Base-by-base conservation (phyloP, 352 stramenopile genomes). In the Plasmopara muralis region DNA sequence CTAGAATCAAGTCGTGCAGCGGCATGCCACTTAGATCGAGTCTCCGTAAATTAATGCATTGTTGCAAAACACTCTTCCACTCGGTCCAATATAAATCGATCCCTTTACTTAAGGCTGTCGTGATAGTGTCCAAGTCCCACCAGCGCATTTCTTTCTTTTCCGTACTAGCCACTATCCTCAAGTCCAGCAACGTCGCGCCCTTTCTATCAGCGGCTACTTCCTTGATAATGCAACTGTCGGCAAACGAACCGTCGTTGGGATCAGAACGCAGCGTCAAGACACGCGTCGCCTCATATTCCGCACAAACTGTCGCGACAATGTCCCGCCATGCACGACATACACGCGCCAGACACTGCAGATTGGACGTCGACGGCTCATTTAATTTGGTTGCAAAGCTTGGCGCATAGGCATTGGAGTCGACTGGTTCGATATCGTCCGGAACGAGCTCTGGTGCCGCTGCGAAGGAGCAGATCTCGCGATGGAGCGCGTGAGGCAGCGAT, bases 11-110 rank as follows among this genome's bases (percentile, higher is more conserved):
- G 35, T 78, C 64, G 40, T 81, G 59, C 41, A 84, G 48, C 2
- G 68, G 73, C 1, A 77, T 56, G 0, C 47, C 52, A 0, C 59
- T 62, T 20, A 85, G 65, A 29, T 85, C 74, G 29, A 85, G 48
- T 8, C 74, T 53, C 6, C 48, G 52, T 6, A 85, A 4, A 43
- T 74, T 70, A 2, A 71, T 66, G 29, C 67, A 68, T 10, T 60
- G 42, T 46, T 48, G 30, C 0, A 84, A 47, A 30, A 80, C 37
- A 16, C 56, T 42, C 7, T 47, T 47, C 74, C 74, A 84, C 50
- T 84, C 68, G 30, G 74, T 47, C 55, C 62, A 74, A 25, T 81
- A 61, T n/a, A 46, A 53, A 13, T 65, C 49, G 12, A 62, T 40
- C 46, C 42, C 39, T 14, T 43, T 43, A 0, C 38, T 50, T 5